These are phyloP conservation scores for Solanum chmielewskii DNA, from an alignment of 257 asterid species.

Conservation along the genomic window DNA sequence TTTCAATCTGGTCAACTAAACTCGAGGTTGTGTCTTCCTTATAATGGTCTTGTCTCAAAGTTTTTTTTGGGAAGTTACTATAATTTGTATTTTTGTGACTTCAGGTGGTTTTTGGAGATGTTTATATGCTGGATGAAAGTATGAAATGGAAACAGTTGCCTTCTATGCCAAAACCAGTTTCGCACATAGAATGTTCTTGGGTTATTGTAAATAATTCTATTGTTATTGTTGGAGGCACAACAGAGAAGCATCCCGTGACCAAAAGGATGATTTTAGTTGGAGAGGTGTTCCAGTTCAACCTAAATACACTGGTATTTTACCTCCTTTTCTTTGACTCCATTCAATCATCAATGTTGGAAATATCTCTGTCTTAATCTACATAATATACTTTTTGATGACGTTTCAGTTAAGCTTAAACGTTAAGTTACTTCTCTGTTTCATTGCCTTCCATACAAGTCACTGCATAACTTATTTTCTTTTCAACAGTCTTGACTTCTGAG, in stretches of 20 bases:
- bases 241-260: constrained; percentile 58
- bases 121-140: constrained; percentile 48
- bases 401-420: neutral
- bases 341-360: neutral
- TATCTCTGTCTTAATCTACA: neutral
- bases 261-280: constrained; percentile 76
- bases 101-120: constrained; percentile 71
- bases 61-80: neutral
- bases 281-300: constrained; percentile 48
- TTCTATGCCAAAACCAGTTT: constrained; percentile 63
- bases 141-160: constrained; percentile 49
- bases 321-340: neutral
- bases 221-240: constrained; percentile 58
- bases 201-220: constrained; percentile 44
- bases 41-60: neutral
- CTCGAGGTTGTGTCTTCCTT: neutral
- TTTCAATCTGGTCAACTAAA: neutral
- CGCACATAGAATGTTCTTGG: constrained; percentile 70
- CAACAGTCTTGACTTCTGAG: neutral
- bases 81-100: neutral
- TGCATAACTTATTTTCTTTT: neutral
- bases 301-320: constrained; percentile 36
- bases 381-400: neutral
- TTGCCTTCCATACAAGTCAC: neutral
- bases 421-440: neutral